Evolutionary conservation across 164 flowering plant genomes (phyloP).

Genomic region (Sedum album): DNA sequence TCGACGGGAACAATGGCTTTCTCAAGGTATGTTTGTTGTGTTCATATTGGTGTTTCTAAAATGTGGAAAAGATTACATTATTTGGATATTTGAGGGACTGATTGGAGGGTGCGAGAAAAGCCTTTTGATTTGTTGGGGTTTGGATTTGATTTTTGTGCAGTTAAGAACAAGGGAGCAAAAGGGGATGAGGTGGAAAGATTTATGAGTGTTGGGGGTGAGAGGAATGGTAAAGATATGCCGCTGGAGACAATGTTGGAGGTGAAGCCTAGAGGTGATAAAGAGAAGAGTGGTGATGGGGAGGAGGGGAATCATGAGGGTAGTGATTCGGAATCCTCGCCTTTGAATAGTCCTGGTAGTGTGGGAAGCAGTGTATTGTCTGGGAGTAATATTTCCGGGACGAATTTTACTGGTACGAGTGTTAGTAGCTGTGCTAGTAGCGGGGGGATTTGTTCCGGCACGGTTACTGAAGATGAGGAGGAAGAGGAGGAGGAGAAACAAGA

Average conservation of each 20-base stretch:
- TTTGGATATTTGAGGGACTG: too few species aligned
- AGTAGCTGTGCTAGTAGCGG: slow-evolving; percentile 29
- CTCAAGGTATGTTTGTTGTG: slow-evolving; percentile 33
- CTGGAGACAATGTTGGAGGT: slow-evolving; percentile 15
- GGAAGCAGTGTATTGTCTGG: slow-evolving; percentile 26
- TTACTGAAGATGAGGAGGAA: slow-evolving; percentile 49
- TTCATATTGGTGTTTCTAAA: neutral
- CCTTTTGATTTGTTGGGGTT: neutral
- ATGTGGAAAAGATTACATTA: too few species aligned
- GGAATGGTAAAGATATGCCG: slow-evolving; percentile 12
- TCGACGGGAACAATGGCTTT: slow-evolving; percentile 82
- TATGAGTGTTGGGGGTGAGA: slow-evolving; percentile 9
- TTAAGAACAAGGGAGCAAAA: slow-evolving; percentile 42
- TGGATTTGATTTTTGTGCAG: slow-evolving; percentile 14
- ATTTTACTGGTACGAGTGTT: slow-evolving; percentile 34
- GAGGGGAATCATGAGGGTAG: slow-evolving; percentile 35
- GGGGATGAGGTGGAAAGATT: slow-evolving; percentile 26
- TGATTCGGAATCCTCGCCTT: slow-evolving; percentile 41
- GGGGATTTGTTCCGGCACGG: slow-evolving; percentile 35
- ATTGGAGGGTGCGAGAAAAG: neutral
- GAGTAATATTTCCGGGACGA: slow-evolving; percentile 31
- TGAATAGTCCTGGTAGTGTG: slow-evolving; percentile 34
- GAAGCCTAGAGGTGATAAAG: neutral
- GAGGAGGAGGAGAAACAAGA: neutral
- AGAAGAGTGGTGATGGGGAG: slow-evolving; percentile 18